Conservation (phyloP, 2,329 filamentous ascomycete species). For the Beauveria sp. region DNA sequence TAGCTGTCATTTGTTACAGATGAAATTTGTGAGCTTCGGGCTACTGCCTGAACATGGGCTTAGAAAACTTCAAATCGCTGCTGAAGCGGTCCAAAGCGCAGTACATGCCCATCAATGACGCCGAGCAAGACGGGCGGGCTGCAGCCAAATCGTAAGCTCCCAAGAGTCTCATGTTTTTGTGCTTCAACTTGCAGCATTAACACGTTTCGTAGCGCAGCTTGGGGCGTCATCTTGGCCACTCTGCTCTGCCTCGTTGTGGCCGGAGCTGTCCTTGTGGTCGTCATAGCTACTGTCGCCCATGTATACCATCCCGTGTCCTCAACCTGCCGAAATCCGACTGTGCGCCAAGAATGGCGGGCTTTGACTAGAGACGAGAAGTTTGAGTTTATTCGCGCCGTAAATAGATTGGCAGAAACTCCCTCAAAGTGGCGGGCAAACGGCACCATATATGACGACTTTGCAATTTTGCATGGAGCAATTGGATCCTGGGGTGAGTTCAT, state of each 20-base stretch:
- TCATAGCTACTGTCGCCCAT: background rate
- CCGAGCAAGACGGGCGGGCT: background rate
- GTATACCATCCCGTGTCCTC: background rate
- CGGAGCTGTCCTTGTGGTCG: background rate
- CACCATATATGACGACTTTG: conserved; percentile 9
- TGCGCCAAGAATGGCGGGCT: conserved; percentile 7
- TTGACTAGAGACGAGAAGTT: background rate
- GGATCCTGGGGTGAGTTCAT: conserved; percentile 6
- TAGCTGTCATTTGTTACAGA: background rate
- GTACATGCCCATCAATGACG: background rate
- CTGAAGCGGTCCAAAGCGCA: background rate
- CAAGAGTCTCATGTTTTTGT: accelerated
- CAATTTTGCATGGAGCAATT: conserved; percentile 6
- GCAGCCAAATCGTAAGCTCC: background rate
- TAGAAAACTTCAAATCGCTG: background rate
- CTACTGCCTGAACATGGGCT: background rate
- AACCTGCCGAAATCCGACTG: background rate
- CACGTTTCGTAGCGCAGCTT: background rate
- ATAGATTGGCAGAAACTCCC: background rate
- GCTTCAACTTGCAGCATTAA: background rate
- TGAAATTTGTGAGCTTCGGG: background rate
- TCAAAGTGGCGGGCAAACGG: background rate
- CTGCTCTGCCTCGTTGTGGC: background rate
- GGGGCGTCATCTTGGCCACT: background rate
- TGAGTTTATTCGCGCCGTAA: conserved; percentile 1